Percentiles rank a stretch among this genome's conserved stretches.
Conservation (phyloP, 2,329 filamentous ascomycete species). For the Aspergillus nomiae region DNA sequence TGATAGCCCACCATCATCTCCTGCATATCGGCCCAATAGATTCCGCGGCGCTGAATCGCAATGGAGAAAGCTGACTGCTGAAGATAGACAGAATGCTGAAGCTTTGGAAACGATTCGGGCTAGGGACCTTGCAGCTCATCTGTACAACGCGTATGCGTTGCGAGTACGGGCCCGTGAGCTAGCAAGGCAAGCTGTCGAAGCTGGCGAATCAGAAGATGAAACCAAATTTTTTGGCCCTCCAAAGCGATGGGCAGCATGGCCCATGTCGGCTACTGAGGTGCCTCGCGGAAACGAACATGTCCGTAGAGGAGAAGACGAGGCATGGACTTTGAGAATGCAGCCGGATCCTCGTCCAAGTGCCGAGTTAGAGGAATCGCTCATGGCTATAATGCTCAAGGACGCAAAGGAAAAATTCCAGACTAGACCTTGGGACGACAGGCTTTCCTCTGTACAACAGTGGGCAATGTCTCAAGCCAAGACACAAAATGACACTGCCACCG, state of each 20-base stretch:
- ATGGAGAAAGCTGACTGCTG: conserved; percentile 86
- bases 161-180: conserved; percentile 51
- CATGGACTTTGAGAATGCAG: conserved; percentile 53
- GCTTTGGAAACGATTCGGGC: conserved; percentile 66
- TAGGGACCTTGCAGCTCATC: conserved; percentile 70
- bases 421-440: conserved; percentile 38
- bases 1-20: conserved; percentile 15
- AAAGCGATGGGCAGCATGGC: conserved; percentile 82
- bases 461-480: conserved; percentile 10
- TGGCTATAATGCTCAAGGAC: conserved; percentile 64
- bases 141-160: conserved; percentile 76
- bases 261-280: conserved; percentile 64
- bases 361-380: conserved; percentile 69
- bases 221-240: conserved; percentile 45
- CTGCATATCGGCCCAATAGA: conserved; percentile 63
- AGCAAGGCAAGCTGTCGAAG: conserved; percentile 10
- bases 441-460: background rate
- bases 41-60: conserved; percentile 68
- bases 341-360: conserved; percentile 56
- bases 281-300: conserved; percentile 58
- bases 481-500: conserved; percentile 20
- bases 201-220: conserved; percentile 10
- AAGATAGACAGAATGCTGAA: conserved; percentile 70
- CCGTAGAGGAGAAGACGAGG: conserved; percentile 52
- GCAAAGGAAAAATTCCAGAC: conserved; percentile 67